phyloP scores from a whole-genome alignment of 2,329 filamentous ascomycete genomes.

The Colletotrichum sojae region DNA sequence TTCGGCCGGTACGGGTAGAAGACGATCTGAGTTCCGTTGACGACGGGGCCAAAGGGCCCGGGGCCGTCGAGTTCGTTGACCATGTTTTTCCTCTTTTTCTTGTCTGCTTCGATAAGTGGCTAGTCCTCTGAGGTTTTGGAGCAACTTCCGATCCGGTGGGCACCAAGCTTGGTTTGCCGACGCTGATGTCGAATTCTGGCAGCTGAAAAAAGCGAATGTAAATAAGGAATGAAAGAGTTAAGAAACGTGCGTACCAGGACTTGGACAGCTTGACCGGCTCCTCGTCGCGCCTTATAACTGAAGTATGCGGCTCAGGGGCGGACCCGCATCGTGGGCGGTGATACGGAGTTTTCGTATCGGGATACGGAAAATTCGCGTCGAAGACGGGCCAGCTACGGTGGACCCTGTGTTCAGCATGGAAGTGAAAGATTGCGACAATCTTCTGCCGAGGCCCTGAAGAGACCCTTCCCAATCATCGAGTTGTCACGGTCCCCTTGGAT shows the following conservation, averaged over 20 bases:
- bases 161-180: no score
- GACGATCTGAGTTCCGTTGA: constrained; percentile 31
- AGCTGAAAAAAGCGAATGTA: not conserved
- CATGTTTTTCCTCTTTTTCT: no score
- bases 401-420: no score
- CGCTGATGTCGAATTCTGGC: not conserved
- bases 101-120: no score
- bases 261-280: not conserved
- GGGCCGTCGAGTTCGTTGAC: constrained; percentile 20
- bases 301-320: not conserved
- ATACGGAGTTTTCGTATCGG: constrained; percentile 12
- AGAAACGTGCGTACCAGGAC: not conserved
- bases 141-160: no score
- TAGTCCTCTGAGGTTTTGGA: no score
- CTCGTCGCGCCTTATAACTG: not conserved
- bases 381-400: no score
- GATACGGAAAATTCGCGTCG: constrained; percentile 11
- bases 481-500: no score
- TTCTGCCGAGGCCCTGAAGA: no score
- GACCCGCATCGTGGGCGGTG: not conserved
- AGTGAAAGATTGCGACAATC: no score
- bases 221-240: not conserved
- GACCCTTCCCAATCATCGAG: no score
- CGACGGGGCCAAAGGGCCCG: constrained; percentile 33
- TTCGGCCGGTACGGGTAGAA: constrained; percentile 34